Conservation (phyloP, 2,329 filamentous ascomycete genomes). For the Venturiaceae sp. region DNA sequence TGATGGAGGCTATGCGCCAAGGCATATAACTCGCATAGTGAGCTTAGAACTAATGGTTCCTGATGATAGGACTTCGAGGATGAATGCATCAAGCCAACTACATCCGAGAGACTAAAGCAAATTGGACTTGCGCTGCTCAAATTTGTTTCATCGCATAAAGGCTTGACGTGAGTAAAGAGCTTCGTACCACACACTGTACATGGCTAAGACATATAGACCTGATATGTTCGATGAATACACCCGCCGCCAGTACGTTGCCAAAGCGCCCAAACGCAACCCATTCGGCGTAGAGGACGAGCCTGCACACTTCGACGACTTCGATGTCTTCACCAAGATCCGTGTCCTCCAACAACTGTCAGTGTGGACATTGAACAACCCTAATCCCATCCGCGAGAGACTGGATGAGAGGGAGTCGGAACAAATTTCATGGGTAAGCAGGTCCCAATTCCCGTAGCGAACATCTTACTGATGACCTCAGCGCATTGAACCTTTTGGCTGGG, state of each 20-base stretch:
- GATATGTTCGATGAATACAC: slow-evolving; percentile 93
- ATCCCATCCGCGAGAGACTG: slow-evolving; percentile 79
- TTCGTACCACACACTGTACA: not conserved
- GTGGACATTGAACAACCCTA: slow-evolving; percentile 81
- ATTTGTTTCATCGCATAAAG: slow-evolving; percentile 86
- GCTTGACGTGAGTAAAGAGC: slow-evolving; percentile 62
- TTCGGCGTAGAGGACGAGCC: slow-evolving; percentile 71
- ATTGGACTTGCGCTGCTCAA: slow-evolving; percentile 84
- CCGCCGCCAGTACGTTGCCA: slow-evolving; percentile 77
- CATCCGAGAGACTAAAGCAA: slow-evolving; percentile 64
- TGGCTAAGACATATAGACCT: slow-evolving; percentile 39
- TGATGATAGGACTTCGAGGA: slow-evolving; percentile 68
- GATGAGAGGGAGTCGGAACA: slow-evolving; percentile 75
- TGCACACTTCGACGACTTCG: slow-evolving; percentile 68
- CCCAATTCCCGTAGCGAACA: not conserved
- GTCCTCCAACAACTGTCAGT: slow-evolving; percentile 82
- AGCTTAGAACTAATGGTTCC: not conserved
- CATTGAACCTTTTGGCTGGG: slow-evolving; percentile 82
- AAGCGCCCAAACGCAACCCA: slow-evolving; percentile 69
- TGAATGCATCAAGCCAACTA: slow-evolving; percentile 69
- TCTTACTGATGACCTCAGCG: slow-evolving; percentile 28
- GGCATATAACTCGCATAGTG: not conserved
- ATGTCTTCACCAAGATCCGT: slow-evolving; percentile 70
- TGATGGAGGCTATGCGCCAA: slow-evolving; percentile 1
- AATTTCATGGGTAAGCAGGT: slow-evolving; percentile 63